Evolutionary conservation across 306 rosid genomes (phyloP).

Genomic region (Citrullus mucosospermus): DNA sequence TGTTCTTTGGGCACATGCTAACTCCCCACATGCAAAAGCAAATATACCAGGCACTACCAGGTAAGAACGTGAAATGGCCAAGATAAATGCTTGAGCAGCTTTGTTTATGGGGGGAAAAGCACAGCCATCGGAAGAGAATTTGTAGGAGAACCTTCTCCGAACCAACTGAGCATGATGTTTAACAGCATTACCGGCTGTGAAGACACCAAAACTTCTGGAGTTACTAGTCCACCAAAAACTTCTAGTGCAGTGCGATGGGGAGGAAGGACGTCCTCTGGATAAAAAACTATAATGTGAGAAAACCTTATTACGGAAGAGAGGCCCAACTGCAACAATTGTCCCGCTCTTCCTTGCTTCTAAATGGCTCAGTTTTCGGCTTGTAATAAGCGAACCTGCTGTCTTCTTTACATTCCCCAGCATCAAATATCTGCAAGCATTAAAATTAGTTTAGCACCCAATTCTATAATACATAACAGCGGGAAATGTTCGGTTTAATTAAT

Average conservation of each 20-base stretch:
- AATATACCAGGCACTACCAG: conserved; percentile 72
- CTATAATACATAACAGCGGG: neutral
- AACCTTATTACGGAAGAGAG: conserved; percentile 30
- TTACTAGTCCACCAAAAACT: conserved; percentile 13
- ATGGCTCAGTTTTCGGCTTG: conserved; percentile 22
- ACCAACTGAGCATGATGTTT: conserved; percentile 43
- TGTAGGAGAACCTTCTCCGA: conserved; percentile 51
- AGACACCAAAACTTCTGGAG: conserved; percentile 26
- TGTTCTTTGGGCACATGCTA: conserved; percentile 60
- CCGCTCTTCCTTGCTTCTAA: conserved; percentile 35
- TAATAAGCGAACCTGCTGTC: conserved; percentile 30
- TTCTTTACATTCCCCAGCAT: conserved; percentile 43
- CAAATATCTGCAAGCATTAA: conserved; percentile 50
- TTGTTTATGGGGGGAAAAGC: conserved; percentile 39
- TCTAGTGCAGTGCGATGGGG: conserved; percentile 26
- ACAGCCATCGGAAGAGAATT: conserved; percentile 27
- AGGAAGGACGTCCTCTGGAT: conserved; percentile 23
- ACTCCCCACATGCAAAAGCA: conserved; percentile 62
- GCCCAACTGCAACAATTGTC: conserved; percentile 28
- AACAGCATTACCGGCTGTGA: conserved; percentile 28
- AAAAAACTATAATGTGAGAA: conserved; percentile 31
- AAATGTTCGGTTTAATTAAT: neutral
- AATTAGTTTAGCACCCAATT: conserved; percentile 4
- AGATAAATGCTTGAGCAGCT: conserved; percentile 77
- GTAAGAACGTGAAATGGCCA: conserved; percentile 63